Base-by-base conservation (phyloP, 2,329 filamentous ascomycete genomes). In the Podosphaera fusca region DNA sequence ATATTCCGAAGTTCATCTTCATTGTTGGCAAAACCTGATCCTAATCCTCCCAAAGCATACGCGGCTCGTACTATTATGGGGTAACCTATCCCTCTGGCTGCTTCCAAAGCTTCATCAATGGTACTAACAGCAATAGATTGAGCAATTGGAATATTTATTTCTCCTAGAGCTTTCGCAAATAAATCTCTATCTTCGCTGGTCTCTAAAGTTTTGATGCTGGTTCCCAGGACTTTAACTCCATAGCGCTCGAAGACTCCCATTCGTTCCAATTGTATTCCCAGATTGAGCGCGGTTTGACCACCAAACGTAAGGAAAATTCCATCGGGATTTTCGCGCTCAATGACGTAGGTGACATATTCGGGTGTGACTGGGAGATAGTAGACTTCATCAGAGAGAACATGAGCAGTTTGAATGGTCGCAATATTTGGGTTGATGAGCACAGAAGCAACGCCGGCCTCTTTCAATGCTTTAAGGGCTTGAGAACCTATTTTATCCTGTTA, bases 391-490 rank as follows among this genome's bases (percentile, higher is more conserved):
- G 88, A 88, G 68, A 96, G 84, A 67, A 84, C 83, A 76, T 96
- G 90, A 70, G 94, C 88, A 65, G 90, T 96, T 74, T 96, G 90
- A 67, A 96, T 96, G 58, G 92, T 96, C 59, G 90, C 90, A 69
- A 96, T 96, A 70, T 96, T 96, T 66, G 90, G 90, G 73, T 96
- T 96, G 70, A 96, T 89, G 62, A 96, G 81, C 57, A 96, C 85
- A 8, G 90, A 95, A 63, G 82, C 73, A 59, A 96, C 86, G 60
- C 87, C 87, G 61, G 89, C 90, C 73, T 96, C 90, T 73, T 95
- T 96, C 60, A 98, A 77, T 45, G 92, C 92, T 74, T 96, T 96
- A 61, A 98, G 77, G 57, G 92, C 92, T 75, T 96, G 92, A 4
- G 90, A 89, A 62, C 92, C 88, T 95, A 67, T 67, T 61, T 57